A percentile compares a stretch with the other conserved stretches of the same genome.
Conservation (phyloP, 768 basidiomycete genomes). For the Amyloporia xantha region DNA sequence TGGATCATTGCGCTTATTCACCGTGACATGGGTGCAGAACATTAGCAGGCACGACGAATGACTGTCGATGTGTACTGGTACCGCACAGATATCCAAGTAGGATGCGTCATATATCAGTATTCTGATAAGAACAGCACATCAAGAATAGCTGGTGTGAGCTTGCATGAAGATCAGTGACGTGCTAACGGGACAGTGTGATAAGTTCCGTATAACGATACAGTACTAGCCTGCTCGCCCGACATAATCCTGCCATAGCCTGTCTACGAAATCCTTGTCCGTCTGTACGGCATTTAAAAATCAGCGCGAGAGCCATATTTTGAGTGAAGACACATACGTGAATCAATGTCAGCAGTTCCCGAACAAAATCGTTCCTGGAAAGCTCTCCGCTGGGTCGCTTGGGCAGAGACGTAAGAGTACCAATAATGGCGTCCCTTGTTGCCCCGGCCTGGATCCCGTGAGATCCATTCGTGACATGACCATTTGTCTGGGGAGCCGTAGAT, state of each 20-base stretch:
- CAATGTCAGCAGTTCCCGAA: slow-evolving; percentile 71
- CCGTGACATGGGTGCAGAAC: too few species aligned
- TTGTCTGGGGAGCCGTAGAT: neutral
- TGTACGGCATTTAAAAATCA: too few species aligned
- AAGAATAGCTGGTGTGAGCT: too few species aligned
- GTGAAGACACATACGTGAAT: slow-evolving; percentile 20
- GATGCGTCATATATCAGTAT: too few species aligned
- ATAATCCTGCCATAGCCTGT: slow-evolving; percentile 53
- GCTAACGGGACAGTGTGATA: too few species aligned
- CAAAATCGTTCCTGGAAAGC: slow-evolving; percentile 33
- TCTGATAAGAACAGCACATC: too few species aligned
- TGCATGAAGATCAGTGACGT: too few species aligned
- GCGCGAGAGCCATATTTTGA: neutral
- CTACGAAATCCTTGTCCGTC: slow-evolving; percentile 64
- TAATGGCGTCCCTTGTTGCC: slow-evolving; percentile 10
- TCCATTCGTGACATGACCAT: slow-evolving; percentile 1
- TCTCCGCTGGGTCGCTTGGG: neutral
- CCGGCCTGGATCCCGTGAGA: slow-evolving; percentile 3
- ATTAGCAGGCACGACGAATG: too few species aligned
- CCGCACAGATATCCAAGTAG: too few species aligned
- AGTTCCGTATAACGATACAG: too few species aligned
- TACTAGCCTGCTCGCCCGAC: slow-evolving; percentile 6
- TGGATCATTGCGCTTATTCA: too few species aligned
- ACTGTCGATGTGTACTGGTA: too few species aligned
- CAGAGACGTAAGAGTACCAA: slow-evolving; percentile 4